Conservation (phyloP, 2,329 filamentous ascomycete genomes). For the Exserohilum turcica region DNA sequence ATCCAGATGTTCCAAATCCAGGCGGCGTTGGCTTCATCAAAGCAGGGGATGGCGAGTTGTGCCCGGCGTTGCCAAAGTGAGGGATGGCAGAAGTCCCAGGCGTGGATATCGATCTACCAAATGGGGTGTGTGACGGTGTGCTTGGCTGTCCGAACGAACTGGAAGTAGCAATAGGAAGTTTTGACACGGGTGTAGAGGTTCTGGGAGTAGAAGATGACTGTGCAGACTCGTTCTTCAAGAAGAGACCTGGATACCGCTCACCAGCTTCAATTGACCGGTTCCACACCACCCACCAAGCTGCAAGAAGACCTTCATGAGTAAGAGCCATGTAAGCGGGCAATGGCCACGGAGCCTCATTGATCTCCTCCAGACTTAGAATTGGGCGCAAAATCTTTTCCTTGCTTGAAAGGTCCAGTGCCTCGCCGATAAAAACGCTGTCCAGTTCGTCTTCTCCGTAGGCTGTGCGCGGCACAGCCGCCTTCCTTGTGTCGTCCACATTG, state of each 20-base stretch:
- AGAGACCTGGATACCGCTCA: conserved; percentile 73
- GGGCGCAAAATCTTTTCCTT: conserved; percentile 79
- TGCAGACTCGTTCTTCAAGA: conserved; percentile 46
- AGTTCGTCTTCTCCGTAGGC: conserved; percentile 47
- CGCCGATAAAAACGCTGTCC: conserved; percentile 79
- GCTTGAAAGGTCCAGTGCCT: conserved; percentile 81
- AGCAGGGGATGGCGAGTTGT: conserved; percentile 14
- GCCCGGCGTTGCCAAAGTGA: conserved; percentile 11
- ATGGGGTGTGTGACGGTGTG: conserved; percentile 4
- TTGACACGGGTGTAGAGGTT: conserved; percentile 13
- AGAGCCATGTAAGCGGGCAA: conserved; percentile 83
- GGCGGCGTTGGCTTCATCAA: conserved; percentile 22
- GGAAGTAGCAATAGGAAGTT: conserved; percentile 16
- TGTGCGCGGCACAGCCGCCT: conserved; percentile 66
- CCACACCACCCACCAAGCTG: conserved; percentile 91
- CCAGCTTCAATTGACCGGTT: conserved; percentile 79
- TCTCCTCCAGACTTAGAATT: conserved; percentile 75
- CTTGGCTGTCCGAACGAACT: conserved; percentile 13
- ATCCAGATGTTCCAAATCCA: conserved; percentile 30
- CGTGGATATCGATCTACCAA: conserved; percentile 23
- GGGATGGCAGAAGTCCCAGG: conserved; percentile 33
- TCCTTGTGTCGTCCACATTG: conserved; percentile 73
- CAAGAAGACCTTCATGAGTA: conserved; percentile 85
- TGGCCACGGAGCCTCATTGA: conserved; percentile 77
- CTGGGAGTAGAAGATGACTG: conserved; percentile 36